Base-by-base conservation (phyloP, 2,329 filamentous ascomycete genomes). In the Cladobotryum protrusum region DNA sequence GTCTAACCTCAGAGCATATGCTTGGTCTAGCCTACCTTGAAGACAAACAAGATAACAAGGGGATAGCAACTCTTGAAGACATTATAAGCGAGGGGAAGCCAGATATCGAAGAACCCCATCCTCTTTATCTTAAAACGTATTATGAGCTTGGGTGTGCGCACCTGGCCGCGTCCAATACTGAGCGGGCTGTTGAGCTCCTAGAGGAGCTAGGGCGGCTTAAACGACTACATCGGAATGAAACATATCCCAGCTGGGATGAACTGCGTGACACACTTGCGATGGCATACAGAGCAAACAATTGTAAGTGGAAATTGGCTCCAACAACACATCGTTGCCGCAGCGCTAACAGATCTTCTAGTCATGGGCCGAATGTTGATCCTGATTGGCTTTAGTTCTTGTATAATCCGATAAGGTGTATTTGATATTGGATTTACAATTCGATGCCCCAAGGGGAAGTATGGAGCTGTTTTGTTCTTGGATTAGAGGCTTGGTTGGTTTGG, bases 71-170 rank as follows among this genome's bases (percentile, higher is more conserved):
- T 5, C 35, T 54, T 8, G 34, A 56, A 17, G 39, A 40, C n/a
- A 14, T 52, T 12, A 34, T 52, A 3, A 13, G 8, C 1, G 35
- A 36, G 2, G 8, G 40, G 35, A 37, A 41, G 4, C 14, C 11
- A 5, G 33, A 5, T 5, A 39, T 48, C 9, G 43, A 46, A 2
- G 35, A 52, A 20, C 45, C 46, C 12, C 35, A 54, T 20, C n/a
- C 36, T 1, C 11, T 37, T 14, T 49, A 44, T 24, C 19, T 54
- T 12, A 32, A 42, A 14, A 50, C 54, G 33, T 48, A 54, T 14
- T 46, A 53, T 15, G 33, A 37, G 34, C 53, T 57, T 4, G 53
- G 33, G 29, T 32, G 12, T 15, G 47, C 43, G 12, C 52, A 54
- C 18, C 3, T 46, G 36, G 41, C 15, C 15, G 20, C 36, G n/a